Percentiles rank a stretch among this genome's conserved stretches.
Evolutionary conservation across 176 grass and related monocot species (phyloP).

Genomic region (Stipa capillata): DNA sequence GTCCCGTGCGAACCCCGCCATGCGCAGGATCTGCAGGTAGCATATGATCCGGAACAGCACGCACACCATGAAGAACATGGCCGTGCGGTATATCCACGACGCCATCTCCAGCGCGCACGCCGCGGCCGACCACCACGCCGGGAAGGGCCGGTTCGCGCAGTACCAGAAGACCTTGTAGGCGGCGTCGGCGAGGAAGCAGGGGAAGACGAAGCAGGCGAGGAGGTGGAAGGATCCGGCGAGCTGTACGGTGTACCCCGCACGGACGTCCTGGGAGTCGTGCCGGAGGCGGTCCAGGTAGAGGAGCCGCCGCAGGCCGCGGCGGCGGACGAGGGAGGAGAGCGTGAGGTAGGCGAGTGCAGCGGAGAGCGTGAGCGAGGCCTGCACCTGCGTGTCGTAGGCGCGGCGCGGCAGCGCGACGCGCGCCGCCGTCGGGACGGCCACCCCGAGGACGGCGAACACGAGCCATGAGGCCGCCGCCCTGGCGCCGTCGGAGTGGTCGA

Average conservation of each 20-base stretch:
- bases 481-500: conserved; percentile 39
- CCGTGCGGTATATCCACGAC: conserved; percentile 65
- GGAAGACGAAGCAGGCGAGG: conserved; percentile 55
- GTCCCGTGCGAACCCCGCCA: conserved; percentile 57
- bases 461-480: conserved; percentile 26
- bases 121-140: conserved; percentile 17
- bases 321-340: conserved; percentile 36
- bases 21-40: conserved; percentile 74
- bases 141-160: conserved; percentile 15
- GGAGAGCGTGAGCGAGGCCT: conserved; percentile 47
- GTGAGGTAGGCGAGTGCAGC: conserved; percentile 43
- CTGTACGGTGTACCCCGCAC: conserved; percentile 37
- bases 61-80: conserved; percentile 66
- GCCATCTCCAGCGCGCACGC: conserved; percentile 59
- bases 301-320: conserved; percentile 57
- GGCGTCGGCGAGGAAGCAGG: conserved; percentile 48
- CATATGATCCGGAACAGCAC: conserved; percentile 77
- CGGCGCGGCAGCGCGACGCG: conserved; percentile 19
- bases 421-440: conserved; percentile 5
- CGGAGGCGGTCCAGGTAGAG: conserved; percentile 67
- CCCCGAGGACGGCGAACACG: conserved; percentile 27
- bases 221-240: conserved; percentile 40
- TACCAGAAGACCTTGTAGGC: conserved; percentile 77
- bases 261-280: conserved; percentile 53
- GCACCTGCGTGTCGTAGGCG: conserved; percentile 68